Percentiles rank a stretch among this genome's conserved stretches.
These are phyloP conservation scores for Aspergillus ochraceoroseus DNA, from an alignment of 2,329 filamentous ascomycete species.

Conservation along the genomic window DNA sequence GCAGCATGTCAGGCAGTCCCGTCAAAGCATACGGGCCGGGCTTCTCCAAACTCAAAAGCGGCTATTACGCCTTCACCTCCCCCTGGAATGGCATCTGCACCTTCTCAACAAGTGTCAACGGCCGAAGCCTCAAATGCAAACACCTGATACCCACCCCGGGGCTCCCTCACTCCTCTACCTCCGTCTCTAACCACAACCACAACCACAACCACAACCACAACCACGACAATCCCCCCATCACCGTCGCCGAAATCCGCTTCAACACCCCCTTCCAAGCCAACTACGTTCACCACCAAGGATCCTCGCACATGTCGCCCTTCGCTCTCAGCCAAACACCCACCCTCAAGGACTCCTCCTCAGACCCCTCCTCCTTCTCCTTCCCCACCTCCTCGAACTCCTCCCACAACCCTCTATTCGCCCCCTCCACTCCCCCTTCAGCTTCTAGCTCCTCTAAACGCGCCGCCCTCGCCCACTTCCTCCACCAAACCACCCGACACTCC, in stretches of 20 bases:
- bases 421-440: constrained; percentile 7
- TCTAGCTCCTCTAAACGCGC: constrained; percentile 31
- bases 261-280: constrained; percentile 63
- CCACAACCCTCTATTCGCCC: constrained; percentile 2
- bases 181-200: too few relatives aligned
- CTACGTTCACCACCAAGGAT: constrained; percentile 26
- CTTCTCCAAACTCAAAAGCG: constrained; percentile 34
- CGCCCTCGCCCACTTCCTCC: constrained; percentile 32
- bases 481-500: constrained; percentile 23
- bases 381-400: constrained; percentile 5
- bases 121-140: constrained; percentile 68
- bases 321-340: constrained; percentile 20
- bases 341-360: constrained; percentile 14
- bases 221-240: constrained; percentile 39
- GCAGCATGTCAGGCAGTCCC: constrained; percentile 14
- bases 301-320: constrained; percentile 24
- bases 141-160: constrained; percentile 55
- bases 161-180: constrained; percentile 20
- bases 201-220: too few relatives aligned
- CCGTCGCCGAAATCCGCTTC: constrained; percentile 81
- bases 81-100: constrained; percentile 86
- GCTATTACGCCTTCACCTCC: constrained; percentile 68
- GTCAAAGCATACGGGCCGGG: constrained; percentile 11
- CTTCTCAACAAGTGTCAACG: constrained; percentile 72
- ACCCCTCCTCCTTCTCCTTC: constrained; percentile 5